Conservation (phyloP, 2,329 filamentous ascomycete species). For the Pseudogymnoascus sp. region DNA sequence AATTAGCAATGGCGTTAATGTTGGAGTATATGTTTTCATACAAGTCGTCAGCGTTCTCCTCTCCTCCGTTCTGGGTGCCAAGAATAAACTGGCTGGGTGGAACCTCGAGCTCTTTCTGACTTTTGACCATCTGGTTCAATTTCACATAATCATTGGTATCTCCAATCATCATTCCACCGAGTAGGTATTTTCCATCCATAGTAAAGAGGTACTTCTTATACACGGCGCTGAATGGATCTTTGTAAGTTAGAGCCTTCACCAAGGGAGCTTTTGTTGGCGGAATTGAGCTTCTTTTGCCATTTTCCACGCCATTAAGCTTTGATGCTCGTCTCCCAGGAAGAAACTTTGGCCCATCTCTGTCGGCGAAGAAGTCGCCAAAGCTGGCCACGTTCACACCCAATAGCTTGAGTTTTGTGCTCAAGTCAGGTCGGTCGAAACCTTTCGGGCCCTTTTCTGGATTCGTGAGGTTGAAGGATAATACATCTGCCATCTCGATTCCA, state of each 20-base stretch:
- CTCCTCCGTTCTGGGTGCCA: conserved; percentile 65
- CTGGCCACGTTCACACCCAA: conserved; percentile 86
- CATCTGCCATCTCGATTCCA: conserved; percentile 87
- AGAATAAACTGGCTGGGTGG: conserved; percentile 78
- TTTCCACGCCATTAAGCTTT: conserved; percentile 44
- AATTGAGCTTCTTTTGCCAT: conserved; percentile 34
- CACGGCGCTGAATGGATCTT: conserved; percentile 77
- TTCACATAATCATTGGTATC: conserved; percentile 89
- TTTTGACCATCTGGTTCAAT: conserved; percentile 79
- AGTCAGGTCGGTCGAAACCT: conserved; percentile 69
- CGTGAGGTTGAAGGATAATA: conserved; percentile 85
- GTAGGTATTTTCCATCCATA: conserved; percentile 77
- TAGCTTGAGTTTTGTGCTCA: conserved; percentile 87
- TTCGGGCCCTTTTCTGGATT: conserved; percentile 53
- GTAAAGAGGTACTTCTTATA: conserved; percentile 96
- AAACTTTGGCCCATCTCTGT: conserved; percentile 71
- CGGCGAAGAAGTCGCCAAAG: conserved; percentile 90
- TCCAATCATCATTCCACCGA: conserved; percentile 97
- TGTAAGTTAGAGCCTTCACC: conserved; percentile 82
- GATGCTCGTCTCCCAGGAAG: conserved; percentile 54
- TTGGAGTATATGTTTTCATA: neutral
- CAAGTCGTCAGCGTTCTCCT: conserved; percentile 65
- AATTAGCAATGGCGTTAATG: neutral
- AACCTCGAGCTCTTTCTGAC: conserved; percentile 69
- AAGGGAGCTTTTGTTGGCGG: conserved; percentile 39